phyloP scores from a whole-genome alignment of 2,329 filamentous ascomycete genomes.

The Beauveria medogensis region DNA sequence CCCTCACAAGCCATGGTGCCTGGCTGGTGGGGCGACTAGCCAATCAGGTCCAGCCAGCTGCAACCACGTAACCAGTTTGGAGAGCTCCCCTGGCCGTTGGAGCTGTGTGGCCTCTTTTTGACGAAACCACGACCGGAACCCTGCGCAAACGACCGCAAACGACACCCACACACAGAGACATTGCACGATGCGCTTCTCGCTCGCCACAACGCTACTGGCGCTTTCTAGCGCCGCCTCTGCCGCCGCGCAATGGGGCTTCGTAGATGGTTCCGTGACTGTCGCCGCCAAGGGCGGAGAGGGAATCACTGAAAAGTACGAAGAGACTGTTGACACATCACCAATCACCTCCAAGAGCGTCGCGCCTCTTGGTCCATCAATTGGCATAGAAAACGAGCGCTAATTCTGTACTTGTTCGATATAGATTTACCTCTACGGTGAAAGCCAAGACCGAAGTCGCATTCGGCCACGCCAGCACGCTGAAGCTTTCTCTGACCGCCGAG shows the following conservation, averaged over 20 bases:
- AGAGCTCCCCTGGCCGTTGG: constrained; percentile 15
- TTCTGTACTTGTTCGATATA: constrained; percentile 23
- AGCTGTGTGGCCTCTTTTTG: constrained; percentile 23
- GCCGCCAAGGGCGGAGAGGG: constrained; percentile 54
- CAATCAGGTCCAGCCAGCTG: constrained; percentile 14
- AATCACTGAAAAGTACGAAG: constrained; percentile 54
- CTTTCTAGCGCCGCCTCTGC: constrained; percentile 44
- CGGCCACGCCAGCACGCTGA: constrained; percentile 63
- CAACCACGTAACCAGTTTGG: constrained; percentile 19
- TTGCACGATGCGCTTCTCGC: constrained; percentile 29
- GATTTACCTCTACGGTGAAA: constrained; percentile 50
- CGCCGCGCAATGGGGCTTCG: constrained; percentile 61
- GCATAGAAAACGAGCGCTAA: constrained; percentile 16
- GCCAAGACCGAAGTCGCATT: constrained; percentile 58
- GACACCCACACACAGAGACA: constrained; percentile 14
- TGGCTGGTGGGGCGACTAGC: constrained; percentile 3
- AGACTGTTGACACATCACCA: constrained; percentile 13
- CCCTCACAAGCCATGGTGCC: not conserved
- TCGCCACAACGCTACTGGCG: constrained; percentile 34
- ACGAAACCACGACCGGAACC: constrained; percentile 13
- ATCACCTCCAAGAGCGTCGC: not conserved
- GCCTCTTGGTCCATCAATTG: not conserved
- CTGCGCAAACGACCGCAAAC: constrained; percentile 1
- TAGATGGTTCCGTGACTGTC: constrained; percentile 62
- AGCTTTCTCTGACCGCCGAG: constrained; percentile 72